Evolutionary conservation across 2,329 filamentous ascomycete genomes (phyloP).

Genomic region (Arthrobotrys conoides): DNA sequence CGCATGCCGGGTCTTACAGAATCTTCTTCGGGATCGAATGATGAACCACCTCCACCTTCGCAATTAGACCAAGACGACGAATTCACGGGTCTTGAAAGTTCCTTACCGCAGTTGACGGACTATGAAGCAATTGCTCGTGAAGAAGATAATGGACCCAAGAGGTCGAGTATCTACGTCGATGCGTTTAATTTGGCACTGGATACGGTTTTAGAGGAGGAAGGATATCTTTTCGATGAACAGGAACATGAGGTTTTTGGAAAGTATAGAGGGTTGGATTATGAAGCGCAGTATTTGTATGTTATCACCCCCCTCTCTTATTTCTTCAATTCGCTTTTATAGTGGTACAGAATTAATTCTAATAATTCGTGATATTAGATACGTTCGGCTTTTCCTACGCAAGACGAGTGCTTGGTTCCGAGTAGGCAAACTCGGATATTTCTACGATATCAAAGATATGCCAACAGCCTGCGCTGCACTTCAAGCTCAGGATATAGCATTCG

Average conservation of each 20-base stretch:
- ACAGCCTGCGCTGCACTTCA: conserved; percentile 78
- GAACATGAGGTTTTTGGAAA: conserved; percentile 82
- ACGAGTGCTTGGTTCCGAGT: conserved; percentile 91
- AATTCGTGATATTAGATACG: conserved; percentile 74
- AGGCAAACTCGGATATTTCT: conserved; percentile 81
- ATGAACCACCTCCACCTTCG: conserved; percentile 49
- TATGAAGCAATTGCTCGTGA: conserved; percentile 38
- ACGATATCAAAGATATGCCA: conserved; percentile 83
- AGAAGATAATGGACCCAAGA: conserved; percentile 39
- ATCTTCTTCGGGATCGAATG: conserved; percentile 39
- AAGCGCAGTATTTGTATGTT: conserved; percentile 88
- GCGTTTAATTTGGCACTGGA: conserved; percentile 94
- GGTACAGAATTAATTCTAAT: conserved; percentile 20
- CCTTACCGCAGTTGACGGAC: conserved; percentile 51
- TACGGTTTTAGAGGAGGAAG: conserved; percentile 89
- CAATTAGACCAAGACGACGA: conserved; percentile 38
- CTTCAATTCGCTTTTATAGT: neutral
- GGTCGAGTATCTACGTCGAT: conserved; percentile 81
- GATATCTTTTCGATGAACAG: conserved; percentile 84
- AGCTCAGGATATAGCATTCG: conserved; percentile 72
- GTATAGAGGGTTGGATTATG: conserved; percentile 82
- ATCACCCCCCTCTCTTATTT: neutral
- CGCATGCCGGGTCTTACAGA: conserved; percentile 3
- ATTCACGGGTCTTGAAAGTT: conserved; percentile 52
- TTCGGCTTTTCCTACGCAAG: conserved; percentile 92